Evolutionary conservation across 2,329 filamentous ascomycete genomes (phyloP).

Genomic region (Sporothrix pseudoabietina): DNA sequence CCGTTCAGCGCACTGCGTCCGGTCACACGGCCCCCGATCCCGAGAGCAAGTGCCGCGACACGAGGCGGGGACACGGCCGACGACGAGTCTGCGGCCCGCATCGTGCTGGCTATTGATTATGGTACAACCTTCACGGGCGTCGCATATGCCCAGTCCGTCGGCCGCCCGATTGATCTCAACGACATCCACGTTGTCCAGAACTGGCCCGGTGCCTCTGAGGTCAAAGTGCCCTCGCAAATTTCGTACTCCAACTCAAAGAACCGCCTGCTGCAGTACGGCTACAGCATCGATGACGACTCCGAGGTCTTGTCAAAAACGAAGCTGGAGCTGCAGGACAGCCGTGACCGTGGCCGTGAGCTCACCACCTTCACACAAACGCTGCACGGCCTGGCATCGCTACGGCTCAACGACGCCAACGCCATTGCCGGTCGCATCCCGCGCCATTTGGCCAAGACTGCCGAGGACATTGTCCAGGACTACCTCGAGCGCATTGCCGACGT

Average conservation of each 20-base stretch:
- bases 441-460: constrained; percentile 31
- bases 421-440: constrained; percentile 26
- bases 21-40: background rate
- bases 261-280: constrained; percentile 30
- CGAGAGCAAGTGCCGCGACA: background rate
- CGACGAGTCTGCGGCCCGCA: constrained; percentile 18
- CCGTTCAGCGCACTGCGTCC: background rate
- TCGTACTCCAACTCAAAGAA: constrained; percentile 32
- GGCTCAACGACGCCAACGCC: constrained; percentile 25
- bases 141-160: constrained; percentile 29
- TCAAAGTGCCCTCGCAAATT: constrained; percentile 34
- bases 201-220: constrained; percentile 29
- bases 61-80: background rate
- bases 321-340: constrained; percentile 32
- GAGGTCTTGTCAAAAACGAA: constrained; percentile 33
- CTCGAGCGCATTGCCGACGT: constrained; percentile 31
- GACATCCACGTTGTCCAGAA: constrained; percentile 31
- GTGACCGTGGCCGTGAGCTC: constrained; percentile 27
- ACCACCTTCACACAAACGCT: constrained; percentile 29
- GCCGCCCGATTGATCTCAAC: constrained; percentile 25
- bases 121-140: constrained; percentile 35
- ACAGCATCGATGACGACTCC: constrained; percentile 31
- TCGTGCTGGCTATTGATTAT: constrained; percentile 34
- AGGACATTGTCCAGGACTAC: constrained; percentile 34
- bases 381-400: constrained; percentile 23